Evolutionary conservation across 371 early-diverging fungal species (phyloP).

Genomic region (Mortierella sp.): DNA sequence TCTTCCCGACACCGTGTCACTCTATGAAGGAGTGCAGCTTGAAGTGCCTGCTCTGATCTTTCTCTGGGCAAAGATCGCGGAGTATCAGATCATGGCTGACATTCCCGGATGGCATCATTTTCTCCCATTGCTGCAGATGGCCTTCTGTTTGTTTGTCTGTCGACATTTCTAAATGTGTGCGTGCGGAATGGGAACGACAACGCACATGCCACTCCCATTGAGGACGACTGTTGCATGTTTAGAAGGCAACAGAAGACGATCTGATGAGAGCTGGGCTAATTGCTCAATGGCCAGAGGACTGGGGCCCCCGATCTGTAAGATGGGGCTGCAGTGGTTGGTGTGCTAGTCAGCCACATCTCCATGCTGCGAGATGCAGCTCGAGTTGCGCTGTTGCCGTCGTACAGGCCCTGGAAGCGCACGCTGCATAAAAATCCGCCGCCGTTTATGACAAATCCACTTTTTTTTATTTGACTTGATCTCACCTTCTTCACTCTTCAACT

Average conservation of each 20-base stretch:
- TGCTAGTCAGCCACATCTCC: too few relatives aligned
- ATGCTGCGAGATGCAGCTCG: too few relatives aligned
- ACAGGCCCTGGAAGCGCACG: too few relatives aligned
- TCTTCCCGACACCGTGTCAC: slow-evolving; percentile 1
- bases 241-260: too few relatives aligned
- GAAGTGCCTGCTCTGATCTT: neutral
- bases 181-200: neutral
- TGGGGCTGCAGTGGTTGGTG: too few relatives aligned
- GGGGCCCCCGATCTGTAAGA: too few relatives aligned
- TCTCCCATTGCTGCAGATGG: too few relatives aligned
- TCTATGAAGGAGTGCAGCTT: neutral
- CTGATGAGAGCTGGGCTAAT: too few relatives aligned
- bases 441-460: slow-evolving; percentile 21
- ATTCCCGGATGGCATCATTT: slow-evolving; percentile 45
- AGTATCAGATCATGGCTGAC: slow-evolving; percentile 18
- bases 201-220: slow-evolving; percentile 21
- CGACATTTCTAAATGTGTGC: neutral
- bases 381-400: too few relatives aligned
- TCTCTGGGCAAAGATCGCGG: neutral
- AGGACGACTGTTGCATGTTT: too few relatives aligned
- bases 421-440: slow-evolving; percentile 9
- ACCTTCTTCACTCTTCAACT: neutral
- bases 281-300: neutral
- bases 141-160: neutral
- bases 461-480: slow-evolving; percentile 1